A percentile compares a stretch with the other conserved stretches of the same genome.
phyloP scores from a whole-genome alignment of 2,329 filamentous ascomycete genomes.

The Hymenoscyphus linearis region DNA sequence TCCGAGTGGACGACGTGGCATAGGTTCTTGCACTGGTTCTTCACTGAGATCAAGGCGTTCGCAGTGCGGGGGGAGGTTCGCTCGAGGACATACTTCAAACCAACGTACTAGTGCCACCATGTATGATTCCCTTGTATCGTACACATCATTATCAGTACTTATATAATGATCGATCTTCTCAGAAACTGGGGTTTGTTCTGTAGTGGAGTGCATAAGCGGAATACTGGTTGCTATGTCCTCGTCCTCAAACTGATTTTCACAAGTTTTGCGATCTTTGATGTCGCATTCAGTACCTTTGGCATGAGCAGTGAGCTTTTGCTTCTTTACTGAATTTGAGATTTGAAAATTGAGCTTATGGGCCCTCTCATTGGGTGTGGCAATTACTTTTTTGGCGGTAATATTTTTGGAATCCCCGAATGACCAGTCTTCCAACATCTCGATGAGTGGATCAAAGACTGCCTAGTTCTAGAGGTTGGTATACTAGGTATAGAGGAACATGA shows the following conservation, averaged over 20 bases:
- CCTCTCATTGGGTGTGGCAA: not conserved
- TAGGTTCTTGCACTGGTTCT: not conserved
- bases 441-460: not conserved
- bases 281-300: not conserved
- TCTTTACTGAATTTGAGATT: not conserved
- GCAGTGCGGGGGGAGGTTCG: not conserved
- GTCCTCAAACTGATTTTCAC: no score
- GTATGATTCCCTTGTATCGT: not conserved
- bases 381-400: not conserved
- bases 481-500: not conserved
- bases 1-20: not conserved
- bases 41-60: not conserved
- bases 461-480: not conserved
- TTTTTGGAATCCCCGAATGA: not conserved
- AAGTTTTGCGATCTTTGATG: no score
- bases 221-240: no score
- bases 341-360: not conserved
- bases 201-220: not conserved
- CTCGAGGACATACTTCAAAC: not conserved
- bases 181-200: not conserved
- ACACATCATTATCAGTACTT: not conserved
- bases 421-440: not conserved
- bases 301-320: not conserved
- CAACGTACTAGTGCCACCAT: not conserved
- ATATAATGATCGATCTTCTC: not conserved